phyloP scores from a whole-genome alignment of 805 yeast species.

The Metschnikowia koreensis region DNA sequence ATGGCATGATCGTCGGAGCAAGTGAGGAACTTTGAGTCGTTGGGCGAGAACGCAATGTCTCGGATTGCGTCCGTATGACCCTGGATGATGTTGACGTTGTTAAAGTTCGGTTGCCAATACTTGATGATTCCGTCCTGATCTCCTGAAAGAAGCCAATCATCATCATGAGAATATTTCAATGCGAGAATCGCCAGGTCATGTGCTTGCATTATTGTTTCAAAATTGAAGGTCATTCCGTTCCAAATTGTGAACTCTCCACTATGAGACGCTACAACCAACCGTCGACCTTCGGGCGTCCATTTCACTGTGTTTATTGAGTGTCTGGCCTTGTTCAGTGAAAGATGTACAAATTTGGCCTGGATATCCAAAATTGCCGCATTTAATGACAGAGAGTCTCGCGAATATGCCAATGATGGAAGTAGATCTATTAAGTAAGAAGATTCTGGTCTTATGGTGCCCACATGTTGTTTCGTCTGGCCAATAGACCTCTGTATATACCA shows the following conservation, averaged over 20 bases:
- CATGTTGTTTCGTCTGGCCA: constrained; percentile 40
- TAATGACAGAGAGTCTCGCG: constrained; percentile 29
- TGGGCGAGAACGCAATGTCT: constrained; percentile 86
- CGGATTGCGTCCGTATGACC: constrained; percentile 82
- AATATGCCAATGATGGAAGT: constrained; percentile 64
- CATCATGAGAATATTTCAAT: constrained; percentile 79
- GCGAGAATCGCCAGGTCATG: constrained; percentile 88
- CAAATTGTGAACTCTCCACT: constrained; percentile 95
- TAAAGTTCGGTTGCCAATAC: constrained; percentile 97
- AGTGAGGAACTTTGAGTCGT: constrained; percentile 88
- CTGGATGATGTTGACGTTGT: constrained; percentile 78
- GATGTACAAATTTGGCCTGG: constrained; percentile 81
- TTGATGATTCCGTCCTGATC: constrained; percentile 90
- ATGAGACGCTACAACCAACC: constrained; percentile 85
- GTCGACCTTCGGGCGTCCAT: constrained; percentile 96
- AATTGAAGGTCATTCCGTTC: constrained; percentile 93
- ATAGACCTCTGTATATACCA: constrained; percentile 50
- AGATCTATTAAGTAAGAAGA: constrained; percentile 61
- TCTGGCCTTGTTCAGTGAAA: constrained; percentile 85
- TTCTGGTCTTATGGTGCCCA: constrained; percentile 65
- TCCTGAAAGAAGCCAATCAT: constrained; percentile 92
- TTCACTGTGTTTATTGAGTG: constrained; percentile 87
- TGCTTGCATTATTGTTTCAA: constrained; percentile 98
- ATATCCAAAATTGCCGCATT: constrained; percentile 55
- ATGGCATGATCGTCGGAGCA: constrained; percentile 89